Evolutionary conservation across 164 flowering plant genomes (phyloP).

Genomic region (Cinnamomum micranthum): DNA sequence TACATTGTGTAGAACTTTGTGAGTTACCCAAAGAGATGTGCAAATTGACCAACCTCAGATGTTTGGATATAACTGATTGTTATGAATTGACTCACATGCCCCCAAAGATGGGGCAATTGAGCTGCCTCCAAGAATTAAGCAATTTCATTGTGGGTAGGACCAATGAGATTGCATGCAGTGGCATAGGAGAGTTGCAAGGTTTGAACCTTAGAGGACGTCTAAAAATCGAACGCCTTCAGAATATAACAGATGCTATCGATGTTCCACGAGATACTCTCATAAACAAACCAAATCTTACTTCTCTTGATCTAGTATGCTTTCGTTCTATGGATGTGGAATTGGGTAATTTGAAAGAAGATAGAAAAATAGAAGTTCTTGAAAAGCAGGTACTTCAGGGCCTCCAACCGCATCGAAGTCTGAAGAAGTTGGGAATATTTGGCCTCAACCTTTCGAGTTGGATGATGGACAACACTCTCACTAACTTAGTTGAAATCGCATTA

Average conservation of each 20-base stretch:
- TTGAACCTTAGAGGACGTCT: not conserved
- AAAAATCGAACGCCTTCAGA: not conserved
- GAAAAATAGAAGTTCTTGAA: not conserved
- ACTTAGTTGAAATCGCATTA: not conserved
- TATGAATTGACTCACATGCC: not conserved
- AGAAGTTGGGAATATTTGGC: slow-evolving; percentile 13
- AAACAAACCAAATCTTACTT: not conserved
- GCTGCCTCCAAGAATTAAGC: not conserved
- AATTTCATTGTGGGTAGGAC: not conserved
- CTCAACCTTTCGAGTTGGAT: slow-evolving; percentile 21
- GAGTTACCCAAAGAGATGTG: slow-evolving; percentile 10
- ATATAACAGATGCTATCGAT: too few relatives aligned
- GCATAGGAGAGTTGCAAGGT: not conserved
- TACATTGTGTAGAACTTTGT: not conserved
- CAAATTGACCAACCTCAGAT: slow-evolving; percentile 8
- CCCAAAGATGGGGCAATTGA: not conserved
- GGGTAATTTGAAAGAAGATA: not conserved
- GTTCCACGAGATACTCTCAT: not conserved
- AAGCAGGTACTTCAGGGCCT: slow-evolving; percentile 7
- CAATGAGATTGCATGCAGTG: not conserved
- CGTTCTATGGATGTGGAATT: not conserved
- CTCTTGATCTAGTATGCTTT: not conserved
- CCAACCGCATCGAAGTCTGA: slow-evolving; percentile 19
- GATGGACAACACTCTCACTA: not conserved
- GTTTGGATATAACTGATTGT: not conserved